Conservation (phyloP, 257 asterid genomes). For the Leonotis leonurus region DNA sequence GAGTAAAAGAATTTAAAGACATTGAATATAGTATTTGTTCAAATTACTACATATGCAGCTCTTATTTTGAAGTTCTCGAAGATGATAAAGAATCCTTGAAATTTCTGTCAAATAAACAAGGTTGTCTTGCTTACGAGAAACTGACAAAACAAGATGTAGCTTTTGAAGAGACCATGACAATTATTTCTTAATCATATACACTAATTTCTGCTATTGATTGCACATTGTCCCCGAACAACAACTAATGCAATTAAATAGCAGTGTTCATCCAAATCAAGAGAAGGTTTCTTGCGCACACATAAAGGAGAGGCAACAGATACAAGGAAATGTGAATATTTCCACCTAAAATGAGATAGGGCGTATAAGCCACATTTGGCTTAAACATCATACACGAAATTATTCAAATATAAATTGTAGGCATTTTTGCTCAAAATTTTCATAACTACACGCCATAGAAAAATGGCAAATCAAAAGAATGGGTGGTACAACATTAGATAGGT, state of each 20-base stretch:
- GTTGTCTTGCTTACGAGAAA: neutral
- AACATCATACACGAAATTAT: slow-evolving; percentile 11
- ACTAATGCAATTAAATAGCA: neutral
- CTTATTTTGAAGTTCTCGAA: neutral
- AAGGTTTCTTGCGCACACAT: neutral
- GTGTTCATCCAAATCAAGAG: neutral
- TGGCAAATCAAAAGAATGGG: slow-evolving; percentile 25
- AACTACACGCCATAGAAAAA: slow-evolving; percentile 16
- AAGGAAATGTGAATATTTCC: neutral
- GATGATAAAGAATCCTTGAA: neutral
- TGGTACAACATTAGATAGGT: slow-evolving; percentile 15
- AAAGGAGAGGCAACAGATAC: neutral
- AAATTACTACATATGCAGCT: neutral
- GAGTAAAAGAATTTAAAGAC: no score
- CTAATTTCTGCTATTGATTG: neutral
- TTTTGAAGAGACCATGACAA: neutral
- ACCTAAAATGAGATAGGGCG: neutral
- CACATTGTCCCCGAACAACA: neutral
- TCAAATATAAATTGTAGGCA: neutral
- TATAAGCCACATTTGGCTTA: neutral
- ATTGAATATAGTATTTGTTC: no score
- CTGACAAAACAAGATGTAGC: neutral
- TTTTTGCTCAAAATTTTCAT: neutral
- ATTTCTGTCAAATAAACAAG: neutral
- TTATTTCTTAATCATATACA: neutral